A percentile compares a stretch with the other conserved stretches of the same genome.
These are phyloP conservation scores for Lathyrus sativus DNA, from an alignment of 306 rosid species.

Conservation along the genomic window DNA sequence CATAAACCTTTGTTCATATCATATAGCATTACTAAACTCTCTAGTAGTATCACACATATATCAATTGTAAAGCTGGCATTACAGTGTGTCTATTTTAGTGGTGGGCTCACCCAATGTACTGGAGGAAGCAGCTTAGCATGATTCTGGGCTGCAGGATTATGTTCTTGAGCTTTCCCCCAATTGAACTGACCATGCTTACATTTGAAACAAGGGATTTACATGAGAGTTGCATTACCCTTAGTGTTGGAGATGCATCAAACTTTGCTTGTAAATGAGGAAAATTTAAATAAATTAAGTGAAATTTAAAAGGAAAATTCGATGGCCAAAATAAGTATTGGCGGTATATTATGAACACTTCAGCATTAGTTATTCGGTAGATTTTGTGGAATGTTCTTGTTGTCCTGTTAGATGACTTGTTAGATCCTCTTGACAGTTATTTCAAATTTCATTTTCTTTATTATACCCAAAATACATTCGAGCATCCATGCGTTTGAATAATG, in stretches of 20 bases:
- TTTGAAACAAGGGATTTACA: constrained; percentile 12
- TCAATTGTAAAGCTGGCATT: background rate
- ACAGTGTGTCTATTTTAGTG: background rate
- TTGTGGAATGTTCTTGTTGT: constrained; percentile 5
- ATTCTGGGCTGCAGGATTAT: constrained; percentile 12
- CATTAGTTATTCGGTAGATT: background rate
- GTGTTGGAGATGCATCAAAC: constrained; percentile 9
- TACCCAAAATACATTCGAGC: constrained; percentile 14
- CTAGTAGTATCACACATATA: constrained; percentile 4
- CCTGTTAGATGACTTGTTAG: background rate
- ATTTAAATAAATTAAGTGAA: constrained; percentile 6
- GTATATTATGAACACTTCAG: constrained; percentile 19
- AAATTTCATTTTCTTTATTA: background rate
- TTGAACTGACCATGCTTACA: constrained; percentile 13
- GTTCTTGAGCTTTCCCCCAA: background rate
- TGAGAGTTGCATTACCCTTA: background rate
- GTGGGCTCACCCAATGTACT: constrained; percentile 22
- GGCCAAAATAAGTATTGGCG: constrained; percentile 14
- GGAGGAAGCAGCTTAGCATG: constrained; percentile 8
- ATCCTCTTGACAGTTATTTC: constrained; percentile 24
- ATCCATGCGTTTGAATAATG: constrained; percentile 4
- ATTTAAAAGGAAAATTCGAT: constrained; percentile 19
- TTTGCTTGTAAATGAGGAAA: constrained; percentile 10
- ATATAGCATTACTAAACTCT: background rate
- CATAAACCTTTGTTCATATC: background rate